Base-by-base conservation (phyloP, 345 rosid species). In the Erysimum cheiranthoides region DNA sequence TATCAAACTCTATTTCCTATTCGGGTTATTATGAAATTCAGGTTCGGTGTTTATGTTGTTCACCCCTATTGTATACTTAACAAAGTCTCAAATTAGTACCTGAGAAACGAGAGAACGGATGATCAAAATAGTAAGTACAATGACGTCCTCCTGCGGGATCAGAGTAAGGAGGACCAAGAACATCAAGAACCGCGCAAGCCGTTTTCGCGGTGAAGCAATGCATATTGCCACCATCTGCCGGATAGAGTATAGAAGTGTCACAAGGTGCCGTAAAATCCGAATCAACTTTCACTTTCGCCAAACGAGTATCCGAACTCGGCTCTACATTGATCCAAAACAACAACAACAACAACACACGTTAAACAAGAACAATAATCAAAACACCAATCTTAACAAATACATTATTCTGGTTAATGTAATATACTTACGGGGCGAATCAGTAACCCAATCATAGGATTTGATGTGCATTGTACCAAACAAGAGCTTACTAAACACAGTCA, bases 401-500 rank as follows among this genome's bases (percentile, higher is more conserved):
- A 43, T 9, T 9, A 9, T 0, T 47, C 5, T 1, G 18, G 17
- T 31, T 6, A n/a, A 50, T 63, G 31, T 13, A 30, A 25, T 42
- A 10, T 4, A 9, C 78, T 73, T 77, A 70, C 78, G 13, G 11
- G 94, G 84, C 75, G 31, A 80, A 70, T 84, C 87, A 3, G 21
- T 79, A 54, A 76, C 94, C 97, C 97, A 96, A 73, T 96, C 99
- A 30, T 86, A 96, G 5, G 99, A 91, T 75, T 92, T 93, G 67
- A 93, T 88, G 81, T 96, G 98, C 98, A 96, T 84, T 6, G 93
- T 88, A 78, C 99, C 98, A 30, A 91, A 91, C 16, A 96, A 86
- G 70, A 96, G 94, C 86, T 93, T 96, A 82, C 98, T 88, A 74
- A 96, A 96, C 13, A 96, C 99, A 0, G 98, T 96, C 99, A 96